Percentiles rank a stretch among this genome's conserved stretches.
These are phyloP conservation scores for Cryptosporidium sp. DNA, from an alignment of 169 alveolate genomes.

Conservation along the genomic window DNA sequence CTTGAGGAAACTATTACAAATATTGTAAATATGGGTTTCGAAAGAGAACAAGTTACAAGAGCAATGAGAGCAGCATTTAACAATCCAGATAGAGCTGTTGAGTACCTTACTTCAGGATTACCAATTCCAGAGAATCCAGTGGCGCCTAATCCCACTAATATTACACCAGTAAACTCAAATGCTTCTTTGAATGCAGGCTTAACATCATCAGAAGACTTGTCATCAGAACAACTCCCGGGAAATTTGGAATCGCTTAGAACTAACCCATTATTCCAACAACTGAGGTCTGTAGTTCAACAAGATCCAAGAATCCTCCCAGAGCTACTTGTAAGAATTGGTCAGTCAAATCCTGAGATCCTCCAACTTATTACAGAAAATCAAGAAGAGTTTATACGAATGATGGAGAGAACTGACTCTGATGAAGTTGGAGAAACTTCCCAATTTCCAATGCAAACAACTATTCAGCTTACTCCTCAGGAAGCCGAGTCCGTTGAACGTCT, in stretches of 20 bases:
- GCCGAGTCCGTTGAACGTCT: conserved; percentile 89
- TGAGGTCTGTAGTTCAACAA: conserved; percentile 87
- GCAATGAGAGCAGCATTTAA: conserved; percentile 95
- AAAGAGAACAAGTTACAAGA: conserved; percentile 85
- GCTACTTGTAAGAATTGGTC: conserved; percentile 86
- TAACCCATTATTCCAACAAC: conserved; percentile 87
- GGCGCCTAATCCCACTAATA: conserved; percentile 76
- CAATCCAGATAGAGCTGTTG: conserved; percentile 96
- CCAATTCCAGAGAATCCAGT: conserved; percentile 78
- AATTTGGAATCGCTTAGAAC: conserved; percentile 78
- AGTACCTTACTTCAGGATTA: conserved; percentile 90
- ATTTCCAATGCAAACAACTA: conserved; percentile 74
- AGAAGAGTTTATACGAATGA: conserved; percentile 87
- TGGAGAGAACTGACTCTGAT: conserved; percentile 78
- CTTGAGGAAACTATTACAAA: conserved; percentile 82
- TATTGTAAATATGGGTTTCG: conserved; percentile 93
- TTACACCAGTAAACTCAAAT: conserved; percentile 69
- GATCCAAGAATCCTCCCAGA: conserved; percentile 90
- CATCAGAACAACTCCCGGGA: conserved; percentile 43
- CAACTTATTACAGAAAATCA: conserved; percentile 87
- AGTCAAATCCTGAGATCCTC: conserved; percentile 87
- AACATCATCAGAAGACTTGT: conserved; percentile 47
- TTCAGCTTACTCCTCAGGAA: conserved; percentile 92
- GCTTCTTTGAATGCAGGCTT: conserved; percentile 56
- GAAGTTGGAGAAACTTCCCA: conserved; percentile 42